These are phyloP conservation scores for Pyrenophora tritici-repentis DNA, from an alignment of 2,329 filamentous ascomycete genomes.

Conservation along the genomic window DNA sequence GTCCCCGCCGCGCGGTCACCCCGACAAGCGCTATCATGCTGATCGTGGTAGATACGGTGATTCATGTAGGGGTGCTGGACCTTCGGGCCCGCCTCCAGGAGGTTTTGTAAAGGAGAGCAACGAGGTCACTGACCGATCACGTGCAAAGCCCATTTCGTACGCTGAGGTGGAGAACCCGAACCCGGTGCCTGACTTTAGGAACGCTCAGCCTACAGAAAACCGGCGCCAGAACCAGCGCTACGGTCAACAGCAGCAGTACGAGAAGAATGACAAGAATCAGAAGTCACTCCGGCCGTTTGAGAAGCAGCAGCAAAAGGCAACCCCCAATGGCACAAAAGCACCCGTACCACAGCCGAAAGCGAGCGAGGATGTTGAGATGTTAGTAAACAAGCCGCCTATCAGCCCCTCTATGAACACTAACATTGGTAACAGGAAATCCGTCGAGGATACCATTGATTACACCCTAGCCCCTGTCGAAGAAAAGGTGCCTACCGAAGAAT, in stretches of 20 bases:
- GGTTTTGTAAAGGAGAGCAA: constrained; percentile 15
- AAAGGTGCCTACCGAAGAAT: constrained; percentile 35
- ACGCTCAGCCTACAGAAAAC: constrained; percentile 14
- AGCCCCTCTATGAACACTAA: constrained; percentile 12
- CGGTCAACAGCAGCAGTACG: background rate
- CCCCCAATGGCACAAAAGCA: constrained; percentile 4
- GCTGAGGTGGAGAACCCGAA: constrained; percentile 51
- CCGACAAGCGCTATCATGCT: constrained; percentile 63
- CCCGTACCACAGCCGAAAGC: constrained; percentile 6
- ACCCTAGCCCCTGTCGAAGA: constrained; percentile 27
- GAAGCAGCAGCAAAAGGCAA: constrained; percentile 6
- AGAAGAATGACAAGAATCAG: background rate
- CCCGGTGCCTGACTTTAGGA: constrained; percentile 33
- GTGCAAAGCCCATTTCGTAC: constrained; percentile 36
- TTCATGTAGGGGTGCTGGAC: constrained; percentile 58
- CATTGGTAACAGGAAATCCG: constrained; percentile 16
- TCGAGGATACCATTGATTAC: constrained; percentile 27
- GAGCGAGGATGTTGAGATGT: constrained; percentile 27
- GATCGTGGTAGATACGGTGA: constrained; percentile 55
- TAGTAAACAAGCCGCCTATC: constrained; percentile 1
- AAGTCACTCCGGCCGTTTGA: constrained; percentile 8
- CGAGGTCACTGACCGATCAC: constrained; percentile 16
- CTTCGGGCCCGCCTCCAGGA: constrained; percentile 25
- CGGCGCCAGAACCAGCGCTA: constrained; percentile 9
- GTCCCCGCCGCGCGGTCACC: constrained; percentile 34